A percentile compares a stretch with the other conserved stretches of the same genome.
phyloP scores from a whole-genome alignment of 1,139 yeast species.

The Zygoascus hellenicus region DNA sequence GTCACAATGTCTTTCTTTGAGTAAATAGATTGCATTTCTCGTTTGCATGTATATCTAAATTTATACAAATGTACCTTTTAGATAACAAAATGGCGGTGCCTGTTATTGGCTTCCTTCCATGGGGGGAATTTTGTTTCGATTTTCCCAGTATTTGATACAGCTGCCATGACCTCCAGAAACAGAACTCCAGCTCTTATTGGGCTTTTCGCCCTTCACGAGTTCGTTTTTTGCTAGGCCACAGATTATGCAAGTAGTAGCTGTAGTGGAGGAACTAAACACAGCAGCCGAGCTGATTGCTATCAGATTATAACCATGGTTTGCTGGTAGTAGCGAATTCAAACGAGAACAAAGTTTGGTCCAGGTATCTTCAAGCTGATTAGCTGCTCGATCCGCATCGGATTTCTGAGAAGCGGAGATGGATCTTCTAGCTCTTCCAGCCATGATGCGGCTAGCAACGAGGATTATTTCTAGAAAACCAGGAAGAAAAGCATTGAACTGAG shows the following conservation, averaged over 20 bases:
- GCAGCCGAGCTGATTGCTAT: conserved; percentile 15
- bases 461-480: conserved; percentile 22
- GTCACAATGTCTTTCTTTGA: conserved; percentile 19
- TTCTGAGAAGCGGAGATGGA: conserved; percentile 13
- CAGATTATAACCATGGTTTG: background rate
- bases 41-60: background rate
- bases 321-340: conserved; percentile 16
- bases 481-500: conserved; percentile 21
- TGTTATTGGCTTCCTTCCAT: conserved; percentile 2
- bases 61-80: background rate
- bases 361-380: conserved; percentile 19
- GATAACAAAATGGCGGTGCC: background rate
- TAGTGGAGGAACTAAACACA: conserved; percentile 9
- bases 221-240: conserved; percentile 24
- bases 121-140: conserved; percentile 13
- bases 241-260: conserved; percentile 15
- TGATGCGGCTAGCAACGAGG: conserved; percentile 21
- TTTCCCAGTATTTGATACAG: conserved; percentile 21
- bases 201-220: conserved; percentile 18
- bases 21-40: background rate
- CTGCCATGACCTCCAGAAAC: conserved; percentile 17
- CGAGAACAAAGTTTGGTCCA: conserved; percentile 20
- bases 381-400: conserved; percentile 19
- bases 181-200: conserved; percentile 16
- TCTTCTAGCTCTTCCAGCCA: conserved; percentile 26